Conservation (phyloP, 148 eudicot species). For the Selenicereus undatus region DNA sequence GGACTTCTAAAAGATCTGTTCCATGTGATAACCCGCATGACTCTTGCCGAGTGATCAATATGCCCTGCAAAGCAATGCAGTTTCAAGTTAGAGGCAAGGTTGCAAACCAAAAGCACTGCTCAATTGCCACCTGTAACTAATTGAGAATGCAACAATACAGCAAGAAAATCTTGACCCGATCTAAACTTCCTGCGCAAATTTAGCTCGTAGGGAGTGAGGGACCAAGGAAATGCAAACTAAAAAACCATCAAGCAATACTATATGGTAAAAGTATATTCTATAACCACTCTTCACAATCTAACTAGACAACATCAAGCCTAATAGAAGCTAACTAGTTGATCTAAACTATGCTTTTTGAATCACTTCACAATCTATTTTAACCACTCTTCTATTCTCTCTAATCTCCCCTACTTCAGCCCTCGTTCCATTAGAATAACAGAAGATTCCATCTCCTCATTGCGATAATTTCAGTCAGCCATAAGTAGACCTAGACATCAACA, state of each 20-base stretch:
- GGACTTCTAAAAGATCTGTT: constrained; percentile 82
- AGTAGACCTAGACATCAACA: neutral
- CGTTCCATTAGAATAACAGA: neutral
- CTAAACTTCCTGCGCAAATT: neutral
- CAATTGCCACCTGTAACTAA: neutral
- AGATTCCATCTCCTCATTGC: neutral
- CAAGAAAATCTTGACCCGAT: neutral
- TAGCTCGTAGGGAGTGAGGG: neutral
- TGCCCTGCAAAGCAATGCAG: constrained; percentile 48
- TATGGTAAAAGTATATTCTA: neutral
- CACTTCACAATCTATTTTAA: constrained; percentile 2
- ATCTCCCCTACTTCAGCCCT: neutral
- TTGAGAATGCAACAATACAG: neutral
- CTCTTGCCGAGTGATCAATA: constrained; percentile 92
- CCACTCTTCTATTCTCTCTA: neutral
- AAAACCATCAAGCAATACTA: neutral
- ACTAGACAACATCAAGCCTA: neutral
- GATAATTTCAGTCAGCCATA: neutral
- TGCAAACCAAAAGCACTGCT: neutral
- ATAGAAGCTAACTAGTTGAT: neutral
- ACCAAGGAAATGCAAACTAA: neutral
- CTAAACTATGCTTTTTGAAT: neutral
- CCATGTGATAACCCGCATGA: constrained; percentile 97
- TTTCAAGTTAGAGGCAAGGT: constrained; percentile 9
- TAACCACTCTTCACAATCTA: neutral